Evolutionary conservation across 495 filamentous ascomycete species (phyloP).

Genomic region (Neurospora sp.): DNA sequence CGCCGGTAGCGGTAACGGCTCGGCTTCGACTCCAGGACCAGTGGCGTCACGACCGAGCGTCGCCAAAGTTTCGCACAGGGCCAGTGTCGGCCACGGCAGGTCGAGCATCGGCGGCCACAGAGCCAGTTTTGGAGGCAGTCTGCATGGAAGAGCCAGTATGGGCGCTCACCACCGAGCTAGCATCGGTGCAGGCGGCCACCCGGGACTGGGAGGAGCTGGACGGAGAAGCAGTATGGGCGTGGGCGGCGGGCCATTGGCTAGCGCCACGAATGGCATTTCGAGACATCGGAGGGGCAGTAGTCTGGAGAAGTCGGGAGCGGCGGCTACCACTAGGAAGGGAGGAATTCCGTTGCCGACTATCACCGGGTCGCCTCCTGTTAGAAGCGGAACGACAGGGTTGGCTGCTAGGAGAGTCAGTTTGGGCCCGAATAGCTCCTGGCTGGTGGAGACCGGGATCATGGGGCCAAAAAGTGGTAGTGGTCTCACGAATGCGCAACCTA

Average conservation of each 20-base stretch:
- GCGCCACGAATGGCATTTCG: slow-evolving; percentile 36
- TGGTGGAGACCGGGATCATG: slow-evolving; percentile 11
- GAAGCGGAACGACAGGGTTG: not conserved
- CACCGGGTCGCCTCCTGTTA: slow-evolving; percentile 30
- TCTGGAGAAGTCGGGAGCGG: slow-evolving; percentile 15
- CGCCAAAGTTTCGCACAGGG: not conserved
- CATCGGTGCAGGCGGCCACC: not conserved
- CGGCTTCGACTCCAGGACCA: slow-evolving; percentile 13
- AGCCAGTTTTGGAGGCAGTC: not conserved
- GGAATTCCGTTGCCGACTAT: slow-evolving; percentile 27
- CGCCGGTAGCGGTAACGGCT: slow-evolving; percentile 15
- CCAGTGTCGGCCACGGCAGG: not conserved
- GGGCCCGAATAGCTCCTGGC: not conserved
- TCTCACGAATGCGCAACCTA: slow-evolving; percentile 10
- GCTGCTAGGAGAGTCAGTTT: not conserved
- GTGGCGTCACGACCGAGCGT: not conserved
- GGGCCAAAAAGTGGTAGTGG: slow-evolving; percentile 32
- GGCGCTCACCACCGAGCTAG: not conserved
- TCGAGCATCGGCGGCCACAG: not conserved
- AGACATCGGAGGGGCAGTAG: slow-evolving; percentile 28
- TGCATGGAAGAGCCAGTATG: not conserved
- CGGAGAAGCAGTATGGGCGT: not conserved
- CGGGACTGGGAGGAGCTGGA: not conserved
- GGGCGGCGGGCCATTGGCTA: slow-evolving; percentile 19
- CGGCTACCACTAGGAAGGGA: slow-evolving; percentile 3